Evolutionary conservation across 2,329 filamentous ascomycete species (phyloP), one percentile per base, ranked within the genome.

Genomic region (Zasmidium angulare): DNA sequence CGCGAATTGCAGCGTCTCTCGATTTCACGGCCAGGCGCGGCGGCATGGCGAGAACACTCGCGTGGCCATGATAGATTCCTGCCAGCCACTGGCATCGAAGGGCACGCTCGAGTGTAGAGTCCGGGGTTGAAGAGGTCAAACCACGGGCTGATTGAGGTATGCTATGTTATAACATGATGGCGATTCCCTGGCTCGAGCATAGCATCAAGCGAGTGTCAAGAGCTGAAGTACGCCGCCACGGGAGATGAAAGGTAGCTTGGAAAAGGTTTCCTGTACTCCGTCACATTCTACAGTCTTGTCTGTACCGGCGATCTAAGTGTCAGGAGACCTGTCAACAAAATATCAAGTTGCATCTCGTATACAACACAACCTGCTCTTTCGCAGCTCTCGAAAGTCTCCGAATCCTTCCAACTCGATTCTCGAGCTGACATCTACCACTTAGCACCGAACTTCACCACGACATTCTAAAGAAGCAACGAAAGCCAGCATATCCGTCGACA

Each of bases 61-160:
- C n/a, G n/a, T n/a, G n/a, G n/a, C n/a, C n/a, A n/a, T n/a, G n/a
- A n/a, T n/a, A n/a, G n/a, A n/a, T n/a, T n/a, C n/a, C n/a, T n/a
- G n/a, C n/a, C n/a, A n/a, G n/a, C n/a, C n/a, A 2, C 24, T 63
- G 36, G 57, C 60, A 58, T 58, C 61, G 2, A 60, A 57, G 56
- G 58, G 53, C 56, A 22, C 17, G n/a, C 57, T 55, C n/a, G 36
- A 43, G 36, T 43, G 4, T 3, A 3, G 36, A 43, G n/a, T 7
- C n/a, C 14, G 6, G 4, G 36, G n/a, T 43, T 14, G 36, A 9
- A 19, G 6, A 17, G 3, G n/a, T 43, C n/a, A 3, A 29, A 19
- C 7, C 3, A 43, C 7, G 4, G 36, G 36, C 36, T 43, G 12
- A 43, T 19, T 43, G 36, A 43, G 14, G 4, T 17, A 17, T 43